Evolutionary conservation across 148 eudicot genomes (phyloP).

Genomic region (Vaccinium darrowii): DNA sequence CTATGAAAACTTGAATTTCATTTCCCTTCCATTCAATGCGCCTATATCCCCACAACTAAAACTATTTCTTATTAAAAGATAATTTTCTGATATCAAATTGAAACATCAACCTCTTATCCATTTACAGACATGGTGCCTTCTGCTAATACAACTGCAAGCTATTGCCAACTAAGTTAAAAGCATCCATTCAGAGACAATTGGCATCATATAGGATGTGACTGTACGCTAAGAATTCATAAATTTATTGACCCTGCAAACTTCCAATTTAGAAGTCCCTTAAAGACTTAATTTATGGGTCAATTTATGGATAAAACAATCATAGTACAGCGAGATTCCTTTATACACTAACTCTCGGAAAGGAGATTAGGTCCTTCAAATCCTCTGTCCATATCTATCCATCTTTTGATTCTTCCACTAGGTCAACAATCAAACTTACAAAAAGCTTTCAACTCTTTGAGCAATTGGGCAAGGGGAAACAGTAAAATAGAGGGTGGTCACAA

Average conservation of each 20-base stretch:
- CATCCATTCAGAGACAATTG: neutral
- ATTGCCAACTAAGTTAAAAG: neutral
- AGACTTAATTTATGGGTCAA: neutral
- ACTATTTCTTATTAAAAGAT: neutral
- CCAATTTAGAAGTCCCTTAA: neutral
- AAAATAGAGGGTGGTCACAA: neutral
- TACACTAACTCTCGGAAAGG: neutral
- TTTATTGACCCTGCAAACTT: neutral
- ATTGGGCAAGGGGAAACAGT: neutral
- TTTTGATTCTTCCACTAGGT: neutral
- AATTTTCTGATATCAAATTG: neutral
- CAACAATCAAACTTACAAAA: neutral
- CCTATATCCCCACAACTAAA: neutral
- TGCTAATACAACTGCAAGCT: constrained; percentile 4
- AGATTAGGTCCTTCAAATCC: neutral
- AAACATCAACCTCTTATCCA: neutral
- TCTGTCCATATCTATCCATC: neutral
- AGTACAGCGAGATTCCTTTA: neutral
- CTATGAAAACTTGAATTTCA: neutral
- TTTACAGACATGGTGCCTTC: neutral
- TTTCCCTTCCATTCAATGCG: neutral
- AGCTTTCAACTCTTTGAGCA: neutral
- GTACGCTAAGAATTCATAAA: neutral
- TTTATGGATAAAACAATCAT: neutral
- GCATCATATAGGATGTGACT: neutral